Base-by-base conservation (phyloP, 352 stramenopile species). In the Phytophthora ohioensis region DNA sequence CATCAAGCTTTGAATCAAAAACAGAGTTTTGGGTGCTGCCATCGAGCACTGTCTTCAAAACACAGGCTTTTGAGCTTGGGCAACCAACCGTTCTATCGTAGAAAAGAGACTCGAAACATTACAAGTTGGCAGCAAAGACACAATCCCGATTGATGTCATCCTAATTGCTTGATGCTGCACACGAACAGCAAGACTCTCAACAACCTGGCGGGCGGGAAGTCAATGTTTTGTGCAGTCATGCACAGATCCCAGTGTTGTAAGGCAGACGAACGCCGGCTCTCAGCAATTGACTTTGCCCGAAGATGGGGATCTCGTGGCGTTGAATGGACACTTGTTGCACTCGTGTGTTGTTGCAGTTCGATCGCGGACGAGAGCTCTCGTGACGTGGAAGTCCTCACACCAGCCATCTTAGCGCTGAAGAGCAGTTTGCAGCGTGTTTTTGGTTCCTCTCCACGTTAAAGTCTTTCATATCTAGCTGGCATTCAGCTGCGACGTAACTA, bases 181-280 rank as follows among this genome's bases (percentile, higher is more conserved):
- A 32, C 64, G 57, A 67, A 67, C 57, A 62, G 57, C 64, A 71
- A 62, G 47, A 57, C 11, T 21, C 17, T 55, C 58, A 58, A 58
- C 58, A 30, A 51, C 36, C 51, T 9, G 30, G 12, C 8, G 21
- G 27, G 7, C 13, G 42, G 17, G 4, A 53, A 41, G 39, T n/a
- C 51, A 15, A 35, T 51, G 42, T 31, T 70, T 38, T 70, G 46
- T 13, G 45, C 8, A 9, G 39, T 36, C 38, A 30, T n/a, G 48
- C 48, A 42, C 59, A 61, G 45, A 13, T 67, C 52, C 32, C 64
- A 58, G 64, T 67, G 64, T 49, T 60, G 46, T 42, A 65, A 27
- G 42, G 27, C 7, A 38, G 64, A 42, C 56, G 21, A 35, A 13
- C 21, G 63, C 53, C 42, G 45, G 55, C 63, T 68, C 61, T 56